A percentile compares a stretch with the other conserved stretches of the same genome.
Conservation (phyloP, 2,329 filamentous ascomycete genomes). For the Sclerotinia trifoliorum region DNA sequence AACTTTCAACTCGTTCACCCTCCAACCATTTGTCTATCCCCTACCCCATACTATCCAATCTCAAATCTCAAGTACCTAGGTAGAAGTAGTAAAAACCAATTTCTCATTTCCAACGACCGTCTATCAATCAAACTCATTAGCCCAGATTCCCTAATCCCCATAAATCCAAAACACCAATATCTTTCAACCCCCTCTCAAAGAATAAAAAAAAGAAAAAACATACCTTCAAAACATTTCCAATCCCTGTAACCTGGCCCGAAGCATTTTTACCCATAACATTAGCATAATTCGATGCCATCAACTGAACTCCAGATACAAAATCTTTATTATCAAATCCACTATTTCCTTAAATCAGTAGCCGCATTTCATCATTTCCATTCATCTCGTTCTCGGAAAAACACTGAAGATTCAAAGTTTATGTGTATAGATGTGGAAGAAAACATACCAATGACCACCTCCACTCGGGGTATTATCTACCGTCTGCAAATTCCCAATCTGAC, state of each 20-base stretch:
- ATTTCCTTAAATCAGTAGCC: not conserved
- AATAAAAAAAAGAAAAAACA: constrained; percentile 4
- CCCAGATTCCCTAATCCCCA: not conserved
- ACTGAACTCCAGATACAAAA: constrained; percentile 56
- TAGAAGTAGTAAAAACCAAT: constrained; percentile 28
- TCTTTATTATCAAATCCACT: constrained; percentile 54
- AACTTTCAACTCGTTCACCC: not conserved
- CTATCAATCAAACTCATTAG: constrained; percentile 25
- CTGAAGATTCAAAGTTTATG: too few species aligned
- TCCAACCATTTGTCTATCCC: too few species aligned
- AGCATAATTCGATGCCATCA: constrained; percentile 53
- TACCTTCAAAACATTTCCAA: constrained; percentile 49
- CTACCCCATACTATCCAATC: not conserved
- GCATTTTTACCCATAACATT: constrained; percentile 52
- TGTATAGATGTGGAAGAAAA: not conserved
- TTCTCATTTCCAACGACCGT: constrained; percentile 35
- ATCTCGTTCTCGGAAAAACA: not conserved
- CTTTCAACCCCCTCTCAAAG: not conserved
- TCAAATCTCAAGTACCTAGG: not conserved
- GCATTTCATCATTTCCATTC: too few species aligned
- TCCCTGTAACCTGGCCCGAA: constrained; percentile 49
- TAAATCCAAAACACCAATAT: constrained; percentile 6
- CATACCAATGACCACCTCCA: constrained; percentile 52
- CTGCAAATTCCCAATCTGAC: constrained; percentile 51
- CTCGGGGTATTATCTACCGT: constrained; percentile 56